Conservation (phyloP, 768 basidiomycete genomes). For the Albatrellus ellisii region DNA sequence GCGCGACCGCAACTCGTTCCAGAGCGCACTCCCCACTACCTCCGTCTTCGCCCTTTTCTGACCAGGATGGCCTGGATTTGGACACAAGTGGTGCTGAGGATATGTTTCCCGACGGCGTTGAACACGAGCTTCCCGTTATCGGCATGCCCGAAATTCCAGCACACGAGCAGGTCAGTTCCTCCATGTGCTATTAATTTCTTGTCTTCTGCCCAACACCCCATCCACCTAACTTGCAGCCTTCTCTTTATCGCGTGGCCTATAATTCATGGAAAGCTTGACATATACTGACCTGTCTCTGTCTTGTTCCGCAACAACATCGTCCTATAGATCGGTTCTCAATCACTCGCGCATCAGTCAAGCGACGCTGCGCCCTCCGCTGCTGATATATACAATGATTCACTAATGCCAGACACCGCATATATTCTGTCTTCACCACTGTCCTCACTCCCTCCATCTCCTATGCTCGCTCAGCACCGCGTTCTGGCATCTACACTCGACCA, state of each 20-base stretch:
- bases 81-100: no score
- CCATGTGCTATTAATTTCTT: not conserved
- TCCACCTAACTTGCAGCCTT: not conserved
- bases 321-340: not conserved
- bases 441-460: constrained; percentile 8
- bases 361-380: not conserved
- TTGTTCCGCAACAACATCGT: not conserved
- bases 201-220: not conserved
- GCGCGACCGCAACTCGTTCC: constrained; percentile 1
- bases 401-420: not conserved
- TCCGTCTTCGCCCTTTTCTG: constrained; percentile 12
- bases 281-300: not conserved
- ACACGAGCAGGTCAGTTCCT: not conserved
- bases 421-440: constrained; percentile 8
- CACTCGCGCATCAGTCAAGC: not conserved
- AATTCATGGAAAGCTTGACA: not conserved
- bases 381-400: not conserved
- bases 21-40: constrained; percentile 9
- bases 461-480: not conserved
- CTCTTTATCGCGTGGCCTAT: not conserved
- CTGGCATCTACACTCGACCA: not conserved
- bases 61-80: constrained; percentile 2
- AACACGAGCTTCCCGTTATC: not conserved
- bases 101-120: not conserved
- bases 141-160: not conserved